Evolutionary conservation across 148 eudicot species (phyloP).

Genomic region (Rheum nobile): DNA sequence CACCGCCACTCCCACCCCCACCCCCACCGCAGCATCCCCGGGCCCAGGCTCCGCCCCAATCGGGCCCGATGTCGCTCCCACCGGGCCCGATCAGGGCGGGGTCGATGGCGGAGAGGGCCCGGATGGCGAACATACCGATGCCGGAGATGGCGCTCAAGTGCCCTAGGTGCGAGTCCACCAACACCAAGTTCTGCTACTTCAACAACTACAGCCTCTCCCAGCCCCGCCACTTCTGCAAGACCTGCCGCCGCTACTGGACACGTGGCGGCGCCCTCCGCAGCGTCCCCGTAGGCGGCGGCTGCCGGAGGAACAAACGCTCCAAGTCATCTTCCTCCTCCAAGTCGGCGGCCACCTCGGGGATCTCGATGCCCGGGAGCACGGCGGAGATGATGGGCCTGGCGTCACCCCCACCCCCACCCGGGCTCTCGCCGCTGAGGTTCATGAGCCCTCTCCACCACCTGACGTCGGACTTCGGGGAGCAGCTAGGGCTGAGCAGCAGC

Average conservation of each 20-base stretch:
- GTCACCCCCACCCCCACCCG: not conserved
- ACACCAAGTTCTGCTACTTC: slow-evolving; percentile 11
- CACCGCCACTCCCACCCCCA: not conserved
- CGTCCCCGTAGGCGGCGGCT: slow-evolving; percentile 9
- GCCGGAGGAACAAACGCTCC: slow-evolving; percentile 2
- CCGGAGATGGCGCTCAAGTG: slow-evolving; percentile 6
- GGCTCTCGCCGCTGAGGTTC: not conserved
- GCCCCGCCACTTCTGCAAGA: slow-evolving; percentile 12
- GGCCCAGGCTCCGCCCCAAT: not conserved
- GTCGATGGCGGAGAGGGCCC: slow-evolving; percentile 8
- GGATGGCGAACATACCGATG: slow-evolving; percentile 2
- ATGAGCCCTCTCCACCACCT: slow-evolving; percentile 27
- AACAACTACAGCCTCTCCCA: slow-evolving; percentile 10
- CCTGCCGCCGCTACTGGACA: slow-evolving; percentile 12
- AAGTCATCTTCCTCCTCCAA: slow-evolving; percentile 18
- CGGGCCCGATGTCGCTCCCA: not conserved
- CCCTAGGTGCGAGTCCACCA: slow-evolving; percentile 9
- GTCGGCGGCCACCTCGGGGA: not conserved
- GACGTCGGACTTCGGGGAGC: slow-evolving; percentile 12
- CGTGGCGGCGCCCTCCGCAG: slow-evolving; percentile 8
- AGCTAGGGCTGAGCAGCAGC: slow-evolving; percentile 3
- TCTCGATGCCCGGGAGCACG: not conserved
- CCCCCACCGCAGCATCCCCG: not conserved
- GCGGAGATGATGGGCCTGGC: slow-evolving; percentile 21
- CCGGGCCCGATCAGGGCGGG: slow-evolving; percentile 21